A percentile compares a stretch with the other conserved stretches of the same genome.
phyloP scores from a whole-genome alignment of 306 rosid genomes.

The Comarum palustre region DNA sequence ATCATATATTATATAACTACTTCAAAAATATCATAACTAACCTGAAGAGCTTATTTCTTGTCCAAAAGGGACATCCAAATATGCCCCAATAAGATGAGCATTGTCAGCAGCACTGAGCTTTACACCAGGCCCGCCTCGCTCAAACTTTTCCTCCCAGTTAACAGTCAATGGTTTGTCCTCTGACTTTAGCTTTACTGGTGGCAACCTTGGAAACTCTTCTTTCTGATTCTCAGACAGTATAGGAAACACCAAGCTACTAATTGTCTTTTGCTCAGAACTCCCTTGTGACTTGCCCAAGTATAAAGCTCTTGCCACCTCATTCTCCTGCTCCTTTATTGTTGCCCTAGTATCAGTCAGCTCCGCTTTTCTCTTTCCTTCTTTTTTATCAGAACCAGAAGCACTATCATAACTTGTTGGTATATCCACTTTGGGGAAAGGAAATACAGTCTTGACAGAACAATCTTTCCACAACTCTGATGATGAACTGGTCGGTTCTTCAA shows the following conservation, averaged over 20 bases:
- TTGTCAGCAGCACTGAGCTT: constrained; percentile 52
- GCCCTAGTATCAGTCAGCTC: constrained; percentile 55
- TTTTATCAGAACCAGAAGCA: constrained; percentile 45
- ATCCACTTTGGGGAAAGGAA: constrained; percentile 68
- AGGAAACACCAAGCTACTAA: constrained; percentile 55
- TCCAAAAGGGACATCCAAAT: constrained; percentile 85
- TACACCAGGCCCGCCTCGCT: constrained; percentile 49
- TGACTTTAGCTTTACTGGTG: constrained; percentile 86
- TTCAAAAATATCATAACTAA: constrained; percentile 31
- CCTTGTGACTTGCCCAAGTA: constrained; percentile 63
- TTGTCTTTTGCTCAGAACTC: constrained; percentile 52
- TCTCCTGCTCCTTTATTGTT: constrained; percentile 75
- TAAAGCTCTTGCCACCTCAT: constrained; percentile 80
- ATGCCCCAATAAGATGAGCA: constrained; percentile 68
- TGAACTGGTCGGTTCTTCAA: constrained; percentile 48
- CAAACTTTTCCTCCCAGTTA: constrained; percentile 84
- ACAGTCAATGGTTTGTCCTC: constrained; percentile 68
- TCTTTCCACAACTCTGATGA: constrained; percentile 69
- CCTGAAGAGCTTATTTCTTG: constrained; percentile 84
- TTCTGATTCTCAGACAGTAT: constrained; percentile 55
- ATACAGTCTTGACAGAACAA: constrained; percentile 74
- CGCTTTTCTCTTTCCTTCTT: constrained; percentile 59
- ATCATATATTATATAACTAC: background rate
- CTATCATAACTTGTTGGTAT: constrained; percentile 46
- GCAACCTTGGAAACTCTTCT: constrained; percentile 87